These are phyloP conservation scores for Castanopsis chinensis DNA, from an alignment of 306 rosid genomes.

Conservation along the genomic window DNA sequence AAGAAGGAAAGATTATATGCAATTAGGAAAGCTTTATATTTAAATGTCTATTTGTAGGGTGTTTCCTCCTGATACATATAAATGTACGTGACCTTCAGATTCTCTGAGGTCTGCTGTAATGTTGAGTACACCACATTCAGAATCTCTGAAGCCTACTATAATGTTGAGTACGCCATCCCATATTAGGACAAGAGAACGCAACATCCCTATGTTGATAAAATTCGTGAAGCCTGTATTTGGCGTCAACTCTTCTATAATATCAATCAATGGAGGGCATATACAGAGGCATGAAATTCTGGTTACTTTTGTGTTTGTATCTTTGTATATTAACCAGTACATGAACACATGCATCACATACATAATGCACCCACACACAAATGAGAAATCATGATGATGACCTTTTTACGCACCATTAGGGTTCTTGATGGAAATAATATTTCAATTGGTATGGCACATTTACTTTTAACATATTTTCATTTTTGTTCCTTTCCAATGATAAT, in stretches of 20 bases:
- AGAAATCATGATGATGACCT: background rate
- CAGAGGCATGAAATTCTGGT: slow-evolving; percentile 47
- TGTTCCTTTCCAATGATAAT: slow-evolving; percentile 14
- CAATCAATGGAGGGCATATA: slow-evolving; percentile 65
- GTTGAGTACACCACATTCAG: slow-evolving; percentile 46
- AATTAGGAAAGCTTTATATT: background rate
- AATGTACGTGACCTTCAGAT: slow-evolving; percentile 56
- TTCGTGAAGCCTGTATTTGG: slow-evolving; percentile 75
- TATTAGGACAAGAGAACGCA: slow-evolving; percentile 63
- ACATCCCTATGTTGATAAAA: slow-evolving; percentile 45
- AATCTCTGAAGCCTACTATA: too few species aligned
- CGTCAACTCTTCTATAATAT: slow-evolving; percentile 69
- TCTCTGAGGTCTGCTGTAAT: slow-evolving; percentile 63
- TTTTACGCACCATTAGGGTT: background rate
- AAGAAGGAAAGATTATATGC: too few species aligned
- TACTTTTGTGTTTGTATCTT: background rate
- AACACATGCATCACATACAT: background rate
- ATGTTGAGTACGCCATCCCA: slow-evolving; percentile 27
- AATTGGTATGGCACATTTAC: background rate
- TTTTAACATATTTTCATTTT: background rate
- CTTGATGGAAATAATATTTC: background rate
- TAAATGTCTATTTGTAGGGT: background rate
- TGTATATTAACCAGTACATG: background rate
- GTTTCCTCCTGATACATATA: slow-evolving; percentile 15
- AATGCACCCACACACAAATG: background rate